phyloP scores from a whole-genome alignment of 2,329 filamentous ascomycete genomes.

The Paecilomyces formosus region DNA sequence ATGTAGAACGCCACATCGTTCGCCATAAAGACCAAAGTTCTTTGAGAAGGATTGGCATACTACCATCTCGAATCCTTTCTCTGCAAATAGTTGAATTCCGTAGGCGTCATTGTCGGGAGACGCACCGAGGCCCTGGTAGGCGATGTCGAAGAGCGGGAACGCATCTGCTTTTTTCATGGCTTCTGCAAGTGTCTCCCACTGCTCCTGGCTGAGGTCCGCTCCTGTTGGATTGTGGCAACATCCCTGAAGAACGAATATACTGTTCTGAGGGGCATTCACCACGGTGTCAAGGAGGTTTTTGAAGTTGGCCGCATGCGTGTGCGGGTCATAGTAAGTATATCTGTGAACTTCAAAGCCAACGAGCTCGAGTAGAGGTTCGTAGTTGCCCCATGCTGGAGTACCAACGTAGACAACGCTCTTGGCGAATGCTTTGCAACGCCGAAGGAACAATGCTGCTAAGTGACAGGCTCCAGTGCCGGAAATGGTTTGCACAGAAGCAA shows the following conservation, averaged over 20 bases:
- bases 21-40: constrained; percentile 72
- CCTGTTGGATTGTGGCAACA: background rate
- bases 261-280: background rate
- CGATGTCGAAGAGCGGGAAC: background rate
- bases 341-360: background rate
- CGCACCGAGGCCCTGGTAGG: background rate
- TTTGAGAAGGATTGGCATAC: constrained; percentile 13
- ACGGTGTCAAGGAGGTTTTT: background rate
- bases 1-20: constrained; percentile 90
- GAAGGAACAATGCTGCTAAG: background rate
- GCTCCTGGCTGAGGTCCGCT: background rate
- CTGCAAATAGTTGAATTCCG: background rate
- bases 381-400: background rate
- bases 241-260: background rate
- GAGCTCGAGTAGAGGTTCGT: background rate
- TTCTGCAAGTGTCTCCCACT: background rate
- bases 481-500: background rate
- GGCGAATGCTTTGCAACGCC: background rate
- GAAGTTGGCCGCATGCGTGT: background rate
- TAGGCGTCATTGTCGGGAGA: background rate
- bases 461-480: background rate
- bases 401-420: background rate
- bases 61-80: background rate
- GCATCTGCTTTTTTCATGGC: background rate
- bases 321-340: background rate